Evolutionary conservation across 225 moss, liverwort and hornwort species (phyloP).

Genomic region (Thuidium tamariscinum): DNA sequence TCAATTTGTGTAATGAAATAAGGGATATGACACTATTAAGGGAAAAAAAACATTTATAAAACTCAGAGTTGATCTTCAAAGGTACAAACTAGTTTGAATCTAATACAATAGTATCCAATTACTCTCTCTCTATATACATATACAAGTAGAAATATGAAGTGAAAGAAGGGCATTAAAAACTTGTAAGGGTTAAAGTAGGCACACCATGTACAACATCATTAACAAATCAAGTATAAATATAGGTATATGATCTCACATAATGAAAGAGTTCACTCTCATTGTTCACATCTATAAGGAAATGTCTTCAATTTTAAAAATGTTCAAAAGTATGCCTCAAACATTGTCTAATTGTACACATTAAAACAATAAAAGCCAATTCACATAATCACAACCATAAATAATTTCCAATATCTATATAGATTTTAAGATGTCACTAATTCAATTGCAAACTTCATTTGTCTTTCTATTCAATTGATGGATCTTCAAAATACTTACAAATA

Average conservation of each 20-base stretch:
- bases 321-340: not conserved
- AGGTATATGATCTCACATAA: accelerated
- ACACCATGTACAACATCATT: accelerated
- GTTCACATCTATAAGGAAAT: not conserved
- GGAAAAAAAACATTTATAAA: too few species aligned
- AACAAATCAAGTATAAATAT: not conserved
- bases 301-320: not conserved
- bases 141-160: not conserved
- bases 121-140: too few species aligned
- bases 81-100: not conserved
- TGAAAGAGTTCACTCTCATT: not conserved
- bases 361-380: not conserved
- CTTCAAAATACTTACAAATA: not conserved
- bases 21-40: too few species aligned
- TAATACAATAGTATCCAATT: not conserved
- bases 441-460: not conserved
- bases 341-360: accelerated
- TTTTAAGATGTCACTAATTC: not conserved
- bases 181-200: not conserved
- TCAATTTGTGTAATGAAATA: too few species aligned
- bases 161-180: not conserved
- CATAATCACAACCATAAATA: not conserved
- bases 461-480: not conserved
- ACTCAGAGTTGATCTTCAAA: not conserved
- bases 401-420: not conserved